These are phyloP conservation scores for Fusarium circinatum DNA, from an alignment of 2,329 filamentous ascomycete species.

Conservation along the genomic window DNA sequence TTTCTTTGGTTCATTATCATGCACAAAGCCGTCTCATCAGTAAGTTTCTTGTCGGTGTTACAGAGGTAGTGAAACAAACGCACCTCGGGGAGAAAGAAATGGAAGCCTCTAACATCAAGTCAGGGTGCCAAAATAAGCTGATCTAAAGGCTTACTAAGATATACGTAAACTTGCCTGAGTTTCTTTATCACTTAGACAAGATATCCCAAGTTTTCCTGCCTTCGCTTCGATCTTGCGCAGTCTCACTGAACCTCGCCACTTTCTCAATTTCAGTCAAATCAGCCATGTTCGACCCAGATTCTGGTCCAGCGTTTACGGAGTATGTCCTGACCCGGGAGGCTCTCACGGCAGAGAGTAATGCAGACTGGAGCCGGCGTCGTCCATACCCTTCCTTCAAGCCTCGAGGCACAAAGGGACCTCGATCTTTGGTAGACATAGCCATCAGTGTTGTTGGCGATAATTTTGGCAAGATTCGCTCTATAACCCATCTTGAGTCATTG, in stretches of 20 bases:
- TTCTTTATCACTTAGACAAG: neutral
- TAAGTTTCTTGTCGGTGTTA: neutral
- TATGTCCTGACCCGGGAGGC: conserved; percentile 47
- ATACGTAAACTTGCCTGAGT: neutral
- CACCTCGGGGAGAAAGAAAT: neutral
- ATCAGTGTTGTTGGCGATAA: conserved; percentile 52
- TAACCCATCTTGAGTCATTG: conserved; percentile 49
- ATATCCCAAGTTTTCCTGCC: neutral
- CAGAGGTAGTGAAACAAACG: neutral
- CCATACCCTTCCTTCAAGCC: conserved; percentile 44
- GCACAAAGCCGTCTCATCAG: neutral
- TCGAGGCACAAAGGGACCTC: conserved; percentile 47
- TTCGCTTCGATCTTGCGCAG: neutral
- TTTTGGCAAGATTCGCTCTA: conserved; percentile 47
- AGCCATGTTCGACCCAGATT: conserved; percentile 48
- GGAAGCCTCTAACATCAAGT: neutral
- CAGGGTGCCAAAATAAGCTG: neutral
- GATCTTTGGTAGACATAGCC: conserved; percentile 53
- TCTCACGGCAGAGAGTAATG: conserved; percentile 34
- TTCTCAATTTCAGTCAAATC: neutral
- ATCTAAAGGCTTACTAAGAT: neutral
- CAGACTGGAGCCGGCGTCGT: conserved; percentile 51
- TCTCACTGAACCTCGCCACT: neutral
- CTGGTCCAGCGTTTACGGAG: conserved; percentile 53
- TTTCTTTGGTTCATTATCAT: neutral